Evolutionary conservation across 1,284 basidiomycete species (phyloP).

Genomic region (Ganoderma multipileum): DNA sequence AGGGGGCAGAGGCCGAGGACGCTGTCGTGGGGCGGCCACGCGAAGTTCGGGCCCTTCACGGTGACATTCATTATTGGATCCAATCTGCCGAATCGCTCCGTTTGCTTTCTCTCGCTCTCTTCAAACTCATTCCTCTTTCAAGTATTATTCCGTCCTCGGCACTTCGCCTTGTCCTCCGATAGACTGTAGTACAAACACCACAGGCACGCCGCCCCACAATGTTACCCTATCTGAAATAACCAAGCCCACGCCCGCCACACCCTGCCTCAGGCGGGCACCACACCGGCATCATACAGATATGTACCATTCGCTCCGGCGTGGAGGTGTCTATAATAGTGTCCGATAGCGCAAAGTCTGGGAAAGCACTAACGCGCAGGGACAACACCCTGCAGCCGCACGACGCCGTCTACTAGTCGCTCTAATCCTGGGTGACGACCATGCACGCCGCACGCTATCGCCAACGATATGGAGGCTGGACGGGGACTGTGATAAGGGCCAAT

Average conservation of each 20-base stretch:
- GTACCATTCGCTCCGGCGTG: neutral
- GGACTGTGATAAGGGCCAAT: neutral
- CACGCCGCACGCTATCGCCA: neutral
- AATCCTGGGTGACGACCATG: neutral
- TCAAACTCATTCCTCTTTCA: neutral
- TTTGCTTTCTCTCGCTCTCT: conserved; percentile 24
- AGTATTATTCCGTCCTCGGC: neutral
- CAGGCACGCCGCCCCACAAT: neutral
- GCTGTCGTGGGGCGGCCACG: conserved; percentile 35
- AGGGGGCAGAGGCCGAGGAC: conserved; percentile 30
- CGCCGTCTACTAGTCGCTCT: neutral
- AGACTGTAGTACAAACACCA: neutral
- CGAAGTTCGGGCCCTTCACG: conserved; percentile 39
- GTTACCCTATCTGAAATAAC: neutral
- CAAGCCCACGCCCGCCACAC: neutral
- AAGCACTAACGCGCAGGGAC: neutral
- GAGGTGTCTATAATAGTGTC: conserved; percentile 4
- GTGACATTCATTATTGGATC: conserved; percentile 35
- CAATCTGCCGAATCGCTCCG: conserved; percentile 27
- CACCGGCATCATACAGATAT: conserved; percentile 4
- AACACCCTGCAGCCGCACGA: conserved; percentile 1
- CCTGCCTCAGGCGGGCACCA: neutral
- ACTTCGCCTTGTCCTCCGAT: conserved; percentile 2
- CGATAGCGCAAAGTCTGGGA: conserved; percentile 7
- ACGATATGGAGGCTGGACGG: neutral